phyloP scores from a whole-genome alignment of 768 basidiomycete genomes.

The Plicaturopsis crispa region DNA sequence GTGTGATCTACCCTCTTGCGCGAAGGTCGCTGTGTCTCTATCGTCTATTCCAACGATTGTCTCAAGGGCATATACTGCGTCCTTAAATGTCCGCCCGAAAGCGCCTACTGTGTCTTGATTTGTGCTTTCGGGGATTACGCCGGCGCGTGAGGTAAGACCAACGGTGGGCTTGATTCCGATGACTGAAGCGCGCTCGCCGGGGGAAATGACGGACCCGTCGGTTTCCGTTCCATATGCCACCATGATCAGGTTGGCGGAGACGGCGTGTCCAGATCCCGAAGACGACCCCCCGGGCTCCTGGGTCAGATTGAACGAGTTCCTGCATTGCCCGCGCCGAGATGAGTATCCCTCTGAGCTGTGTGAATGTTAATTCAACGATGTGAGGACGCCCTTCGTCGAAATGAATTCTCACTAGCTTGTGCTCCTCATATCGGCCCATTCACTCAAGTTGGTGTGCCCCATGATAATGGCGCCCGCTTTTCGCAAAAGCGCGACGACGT shows the following conservation, averaged over 20 bases:
- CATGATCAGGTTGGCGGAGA: conserved; percentile 43
- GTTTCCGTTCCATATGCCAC: conserved; percentile 44
- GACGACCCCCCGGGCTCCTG: conserved; percentile 53
- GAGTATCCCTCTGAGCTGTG: conserved; percentile 46
- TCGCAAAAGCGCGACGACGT: conserved; percentile 34
- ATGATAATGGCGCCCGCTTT: conserved; percentile 38
- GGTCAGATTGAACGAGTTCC: conserved; percentile 40
- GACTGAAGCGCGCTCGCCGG: conserved; percentile 42
- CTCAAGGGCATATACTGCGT: conserved; percentile 49
- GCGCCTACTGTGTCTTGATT: conserved; percentile 58
- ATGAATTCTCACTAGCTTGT: neutral
- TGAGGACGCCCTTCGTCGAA: conserved; percentile 48
- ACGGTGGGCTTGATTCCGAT: conserved; percentile 57
- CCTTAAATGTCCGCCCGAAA: conserved; percentile 42
- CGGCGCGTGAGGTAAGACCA: conserved; percentile 50
- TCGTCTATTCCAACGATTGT: conserved; percentile 48
- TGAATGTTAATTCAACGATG: conserved; percentile 43
- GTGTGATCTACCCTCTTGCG: conserved; percentile 43
- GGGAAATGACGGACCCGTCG: conserved; percentile 49
- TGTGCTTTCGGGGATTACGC: conserved; percentile 49
- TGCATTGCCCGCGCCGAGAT: conserved; percentile 44
- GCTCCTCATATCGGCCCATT: neutral
- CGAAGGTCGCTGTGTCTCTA: conserved; percentile 46
- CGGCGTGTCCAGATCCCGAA: conserved; percentile 48
- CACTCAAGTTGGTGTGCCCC: conserved; percentile 17